Conservation (phyloP, 371 early-diverging fungal genomes). For the Funneliformis caledonium region DNA sequence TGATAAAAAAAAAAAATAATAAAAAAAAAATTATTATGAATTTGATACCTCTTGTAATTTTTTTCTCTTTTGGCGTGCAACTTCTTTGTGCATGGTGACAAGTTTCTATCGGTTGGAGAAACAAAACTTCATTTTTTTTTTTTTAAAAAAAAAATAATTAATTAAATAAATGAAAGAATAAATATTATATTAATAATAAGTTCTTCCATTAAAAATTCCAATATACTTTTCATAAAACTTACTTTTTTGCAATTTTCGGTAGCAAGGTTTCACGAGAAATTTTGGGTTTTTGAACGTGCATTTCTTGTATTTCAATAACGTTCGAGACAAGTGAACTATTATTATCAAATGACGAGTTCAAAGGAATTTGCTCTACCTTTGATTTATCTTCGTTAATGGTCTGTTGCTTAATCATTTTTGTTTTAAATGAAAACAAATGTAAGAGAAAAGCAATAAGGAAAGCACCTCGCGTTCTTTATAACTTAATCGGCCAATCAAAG, state of each 20-base stretch:
- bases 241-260: background rate
- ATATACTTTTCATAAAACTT: background rate
- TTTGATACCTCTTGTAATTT: slow-evolving; percentile 14
- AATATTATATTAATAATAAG: background rate
- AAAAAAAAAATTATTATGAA: background rate
- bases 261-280: background rate
- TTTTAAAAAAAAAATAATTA: background rate
- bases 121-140: background rate
- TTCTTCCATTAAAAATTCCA: background rate
- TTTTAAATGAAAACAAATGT: too few species aligned
- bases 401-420: too few species aligned
- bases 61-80: slow-evolving; percentile 26
- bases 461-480: too few species aligned
- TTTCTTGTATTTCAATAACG: slow-evolving; percentile 2
- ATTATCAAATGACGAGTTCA: too few species aligned
- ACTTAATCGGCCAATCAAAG: too few species aligned
- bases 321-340: background rate
- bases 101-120: slow-evolving; percentile 28
- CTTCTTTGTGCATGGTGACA: slow-evolving; percentile 26
- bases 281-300: background rate
- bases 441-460: too few species aligned
- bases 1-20: background rate
- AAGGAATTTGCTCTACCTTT: too few species aligned
- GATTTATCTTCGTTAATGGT: too few species aligned
- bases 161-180: background rate